phyloP scores from a whole-genome alignment of 768 basidiomycete species.

The Porpolomopsis calyptriformis region DNA sequence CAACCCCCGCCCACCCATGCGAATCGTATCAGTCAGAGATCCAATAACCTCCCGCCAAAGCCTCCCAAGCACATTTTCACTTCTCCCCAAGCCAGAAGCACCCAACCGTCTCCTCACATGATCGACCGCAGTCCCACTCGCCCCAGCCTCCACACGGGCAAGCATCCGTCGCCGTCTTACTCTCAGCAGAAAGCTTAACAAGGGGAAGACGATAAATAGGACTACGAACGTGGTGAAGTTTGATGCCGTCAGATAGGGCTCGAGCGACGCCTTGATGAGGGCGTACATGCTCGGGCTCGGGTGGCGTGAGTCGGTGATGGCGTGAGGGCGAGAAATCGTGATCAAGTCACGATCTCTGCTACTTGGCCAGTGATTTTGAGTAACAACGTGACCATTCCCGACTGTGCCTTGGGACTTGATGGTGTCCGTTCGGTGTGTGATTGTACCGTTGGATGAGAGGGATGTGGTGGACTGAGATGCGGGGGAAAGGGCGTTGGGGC shows the following conservation, averaged over 20 bases:
- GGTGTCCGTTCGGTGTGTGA: slow-evolving; percentile 19
- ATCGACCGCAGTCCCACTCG: slow-evolving; percentile 36
- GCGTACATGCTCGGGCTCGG: slow-evolving; percentile 27
- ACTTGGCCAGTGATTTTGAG: background rate
- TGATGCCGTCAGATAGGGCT: slow-evolving; percentile 38
- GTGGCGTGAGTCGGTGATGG: slow-evolving; percentile 14
- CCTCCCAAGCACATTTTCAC: slow-evolving; percentile 23
- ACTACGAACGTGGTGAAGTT: slow-evolving; percentile 40
- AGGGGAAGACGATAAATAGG: slow-evolving; percentile 35
- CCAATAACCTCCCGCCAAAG: slow-evolving; percentile 43
- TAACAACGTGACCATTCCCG: slow-evolving; percentile 1
- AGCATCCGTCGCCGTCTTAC: slow-evolving; percentile 25
- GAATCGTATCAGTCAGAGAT: slow-evolving; percentile 53
- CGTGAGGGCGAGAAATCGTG: slow-evolving; percentile 14
- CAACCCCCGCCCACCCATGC: slow-evolving; percentile 69
- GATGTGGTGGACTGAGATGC: slow-evolving; percentile 28
- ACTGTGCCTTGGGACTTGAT: background rate
- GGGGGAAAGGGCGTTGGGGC: slow-evolving; percentile 19
- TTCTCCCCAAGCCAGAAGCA: slow-evolving; percentile 29
- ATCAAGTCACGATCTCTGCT: background rate
- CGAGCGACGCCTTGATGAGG: slow-evolving; percentile 37
- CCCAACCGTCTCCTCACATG: slow-evolving; percentile 45
- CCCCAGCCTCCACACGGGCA: slow-evolving; percentile 12
- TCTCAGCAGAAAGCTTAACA: slow-evolving; percentile 42
- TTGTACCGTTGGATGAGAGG: slow-evolving; percentile 28